These are phyloP conservation scores for Metarhizium brunneum DNA, from an alignment of 2,329 filamentous ascomycete species.

Conservation along the genomic window DNA sequence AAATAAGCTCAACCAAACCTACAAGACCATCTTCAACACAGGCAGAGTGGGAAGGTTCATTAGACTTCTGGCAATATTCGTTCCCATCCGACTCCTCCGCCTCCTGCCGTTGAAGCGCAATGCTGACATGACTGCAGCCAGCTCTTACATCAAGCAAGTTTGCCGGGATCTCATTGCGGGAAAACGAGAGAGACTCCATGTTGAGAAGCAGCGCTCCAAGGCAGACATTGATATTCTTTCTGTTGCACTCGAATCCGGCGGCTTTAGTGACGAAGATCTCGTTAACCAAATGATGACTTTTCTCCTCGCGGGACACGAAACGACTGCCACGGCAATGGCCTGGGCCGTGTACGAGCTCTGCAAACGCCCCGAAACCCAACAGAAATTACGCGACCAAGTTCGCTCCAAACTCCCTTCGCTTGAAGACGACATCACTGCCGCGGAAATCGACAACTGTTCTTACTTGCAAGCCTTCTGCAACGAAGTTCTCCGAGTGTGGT, in stretches of 20 bases:
- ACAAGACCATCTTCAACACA: constrained; percentile 11
- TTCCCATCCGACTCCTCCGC: background rate
- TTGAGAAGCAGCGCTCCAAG: background rate
- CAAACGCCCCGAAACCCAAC: constrained; percentile 56
- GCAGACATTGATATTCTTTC: constrained; percentile 65
- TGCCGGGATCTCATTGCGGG: background rate
- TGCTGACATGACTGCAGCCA: background rate
- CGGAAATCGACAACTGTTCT: constrained; percentile 60
- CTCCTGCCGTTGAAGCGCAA: background rate
- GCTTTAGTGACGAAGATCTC: constrained; percentile 67
- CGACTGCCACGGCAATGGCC: constrained; percentile 63
- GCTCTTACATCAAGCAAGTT: background rate
- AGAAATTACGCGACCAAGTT: constrained; percentile 58
- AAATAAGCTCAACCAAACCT: constrained; percentile 35
- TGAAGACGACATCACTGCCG: constrained; percentile 26
- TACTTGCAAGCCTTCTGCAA: constrained; percentile 74
- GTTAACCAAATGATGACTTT: constrained; percentile 88
- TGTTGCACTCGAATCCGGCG: constrained; percentile 66
- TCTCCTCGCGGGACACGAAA: constrained; percentile 74
- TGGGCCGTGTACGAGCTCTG: constrained; percentile 65
- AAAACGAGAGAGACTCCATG: background rate
- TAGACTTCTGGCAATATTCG: background rate
- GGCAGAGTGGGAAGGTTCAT: background rate
- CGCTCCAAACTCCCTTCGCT: constrained; percentile 48
- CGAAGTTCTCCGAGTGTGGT: constrained; percentile 65